Evolutionary conservation across 441 rosid genomes (phyloP), one percentile per base, ranked within the genome.

Genomic region (Kokia cookei): DNA sequence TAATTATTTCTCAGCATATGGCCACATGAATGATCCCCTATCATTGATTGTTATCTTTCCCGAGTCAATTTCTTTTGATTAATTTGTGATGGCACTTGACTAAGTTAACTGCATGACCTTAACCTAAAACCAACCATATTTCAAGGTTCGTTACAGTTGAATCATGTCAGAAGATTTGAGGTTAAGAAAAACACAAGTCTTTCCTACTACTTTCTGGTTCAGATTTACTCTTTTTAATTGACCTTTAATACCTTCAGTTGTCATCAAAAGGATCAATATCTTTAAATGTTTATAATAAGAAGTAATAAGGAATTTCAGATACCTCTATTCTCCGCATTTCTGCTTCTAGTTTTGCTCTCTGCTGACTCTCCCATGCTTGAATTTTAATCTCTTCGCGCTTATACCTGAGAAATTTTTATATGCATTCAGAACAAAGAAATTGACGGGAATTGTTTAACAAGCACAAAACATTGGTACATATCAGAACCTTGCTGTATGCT

Each of bases 361-460:
- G 94, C 76, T 85, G 94, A 81, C 96, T 91, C 84, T 96, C 98
- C 98, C 99, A 96, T 72, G 98, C 96, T 81, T 92, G 97, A 78
- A 93, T 93, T 83, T 89, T 84, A 78, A 92, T 91, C 72, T 93
- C 98, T 74, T 96, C 96, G 0, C 98, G 92, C 75, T 84, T 96
- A 73, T 76, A 93, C 83, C 99, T 96, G 83, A 32, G 61, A 69
- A 65, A 51, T 35, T 32, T 10, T 64, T 45, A 43, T 40, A 42
- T 32, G 0, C 19, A 61, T 65, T 45, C 65, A 26, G 66, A 61
- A 77, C 48, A 78, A 59, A 26, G 35, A 3, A 27, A 13, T 40
- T 7, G 15, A 7, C 17, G 58, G 51, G 68, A 58, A 61, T 35
- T 35, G 12, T 17, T 71, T 27, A 51, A 50, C 15, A 73, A 58